Evolutionary conservation across 345 rosid genomes (phyloP).

Genomic region (Excoecaria agallocha): DNA sequence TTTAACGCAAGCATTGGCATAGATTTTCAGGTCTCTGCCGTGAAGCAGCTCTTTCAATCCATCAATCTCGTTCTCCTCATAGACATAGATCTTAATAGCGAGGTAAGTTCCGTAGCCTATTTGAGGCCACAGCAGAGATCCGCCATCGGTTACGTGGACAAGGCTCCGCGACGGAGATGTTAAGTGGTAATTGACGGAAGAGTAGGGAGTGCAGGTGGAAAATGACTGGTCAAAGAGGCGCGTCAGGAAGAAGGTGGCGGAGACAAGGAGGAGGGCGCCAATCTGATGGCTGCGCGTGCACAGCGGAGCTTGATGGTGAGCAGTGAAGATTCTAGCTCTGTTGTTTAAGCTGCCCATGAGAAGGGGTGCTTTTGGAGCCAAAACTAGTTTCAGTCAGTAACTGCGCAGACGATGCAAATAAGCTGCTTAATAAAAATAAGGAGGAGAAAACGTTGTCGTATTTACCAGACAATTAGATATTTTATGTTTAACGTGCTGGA

Average conservation of each 20-base stretch:
- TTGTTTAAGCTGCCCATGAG: constrained; percentile 39
- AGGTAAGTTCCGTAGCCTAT: constrained; percentile 61
- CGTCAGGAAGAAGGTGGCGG: constrained; percentile 77
- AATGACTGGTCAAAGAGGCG: constrained; percentile 65
- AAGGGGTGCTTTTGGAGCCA: background rate
- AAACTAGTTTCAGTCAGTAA: background rate
- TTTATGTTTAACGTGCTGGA: too few species aligned
- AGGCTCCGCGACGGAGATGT: constrained; percentile 10
- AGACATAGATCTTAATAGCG: constrained; percentile 77
- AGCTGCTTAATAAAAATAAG: too few species aligned
- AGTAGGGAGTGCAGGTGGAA: constrained; percentile 35
- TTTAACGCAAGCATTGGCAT: constrained; percentile 59
- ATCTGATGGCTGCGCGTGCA: constrained; percentile 93
- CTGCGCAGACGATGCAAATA: too few species aligned
- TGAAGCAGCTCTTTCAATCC: constrained; percentile 66
- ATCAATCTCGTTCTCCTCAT: constrained; percentile 80
- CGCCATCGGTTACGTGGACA: constrained; percentile 18
- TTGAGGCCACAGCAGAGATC: constrained; percentile 54
- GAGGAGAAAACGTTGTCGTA: too few species aligned
- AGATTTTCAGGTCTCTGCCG: constrained; percentile 63
- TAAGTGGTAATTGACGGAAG: constrained; percentile 16
- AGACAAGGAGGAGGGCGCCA: constrained; percentile 65
- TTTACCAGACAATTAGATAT: too few species aligned
- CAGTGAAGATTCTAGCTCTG: constrained; percentile 31
- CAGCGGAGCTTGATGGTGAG: constrained; percentile 46